Conservation (phyloP, 164 flowering plant genomes). For the Vitis labrusca region DNA sequence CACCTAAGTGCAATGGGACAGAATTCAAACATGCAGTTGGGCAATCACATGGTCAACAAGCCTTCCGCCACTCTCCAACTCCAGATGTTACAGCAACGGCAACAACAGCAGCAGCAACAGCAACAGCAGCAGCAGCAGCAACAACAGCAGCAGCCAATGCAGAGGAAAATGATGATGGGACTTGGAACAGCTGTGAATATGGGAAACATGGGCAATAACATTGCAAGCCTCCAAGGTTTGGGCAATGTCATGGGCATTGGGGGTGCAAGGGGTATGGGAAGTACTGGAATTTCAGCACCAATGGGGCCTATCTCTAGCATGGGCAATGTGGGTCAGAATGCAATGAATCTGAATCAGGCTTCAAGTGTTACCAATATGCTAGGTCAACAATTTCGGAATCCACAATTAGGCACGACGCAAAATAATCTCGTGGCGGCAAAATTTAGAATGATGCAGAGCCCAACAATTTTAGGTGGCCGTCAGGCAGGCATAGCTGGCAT, state of each 20-base stretch:
- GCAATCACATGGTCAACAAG: constrained; percentile 60
- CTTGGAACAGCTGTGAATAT: constrained; percentile 59
- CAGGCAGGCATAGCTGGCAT: constrained; percentile 60
- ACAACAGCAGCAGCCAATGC: constrained; percentile 52
- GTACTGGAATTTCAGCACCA: constrained; percentile 63
- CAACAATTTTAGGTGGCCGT: constrained; percentile 46
- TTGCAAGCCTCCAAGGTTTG: constrained; percentile 65
- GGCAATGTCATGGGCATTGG: constrained; percentile 66
- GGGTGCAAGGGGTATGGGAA: constrained; percentile 63
- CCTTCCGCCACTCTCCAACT: constrained; percentile 47
- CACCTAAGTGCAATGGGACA: constrained; percentile 56
- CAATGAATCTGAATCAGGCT: constrained; percentile 49
- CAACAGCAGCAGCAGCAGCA: constrained; percentile 40
- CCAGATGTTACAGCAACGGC: constrained; percentile 61
- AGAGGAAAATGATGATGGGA: constrained; percentile 71
- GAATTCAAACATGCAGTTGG: constrained; percentile 54
- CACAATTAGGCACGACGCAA: constrained; percentile 36
- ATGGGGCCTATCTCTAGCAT: constrained; percentile 58
- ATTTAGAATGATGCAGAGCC: constrained; percentile 44
- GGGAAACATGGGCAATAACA: constrained; percentile 61
- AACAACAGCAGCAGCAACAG: constrained; percentile 48
- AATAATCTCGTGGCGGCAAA: constrained; percentile 38
- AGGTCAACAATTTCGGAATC: constrained; percentile 58
- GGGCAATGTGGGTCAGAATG: constrained; percentile 60
- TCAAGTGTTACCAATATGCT: constrained; percentile 43